A percentile compares a stretch with the other conserved stretches of the same genome.
Evolutionary conservation across 768 basidiomycete species (phyloP).

Genomic region (Melanogaster broomeanus): DNA sequence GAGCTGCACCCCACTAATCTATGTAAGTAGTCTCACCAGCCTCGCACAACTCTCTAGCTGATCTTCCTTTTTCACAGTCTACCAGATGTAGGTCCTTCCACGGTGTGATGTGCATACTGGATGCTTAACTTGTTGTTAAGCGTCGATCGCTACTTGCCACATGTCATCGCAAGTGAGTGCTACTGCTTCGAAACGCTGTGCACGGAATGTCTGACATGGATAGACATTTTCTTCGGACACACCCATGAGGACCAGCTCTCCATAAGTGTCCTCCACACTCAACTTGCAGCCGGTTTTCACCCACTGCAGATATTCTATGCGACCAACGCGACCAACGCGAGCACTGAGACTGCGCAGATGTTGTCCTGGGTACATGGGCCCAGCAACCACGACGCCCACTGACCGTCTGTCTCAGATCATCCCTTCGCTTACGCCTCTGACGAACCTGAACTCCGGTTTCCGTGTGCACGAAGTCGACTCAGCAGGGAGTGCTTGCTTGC

Average conservation of each 20-base stretch:
- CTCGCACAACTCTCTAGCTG: not conserved
- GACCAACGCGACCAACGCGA: constrained; percentile 65
- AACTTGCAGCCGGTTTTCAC: not conserved
- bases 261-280: constrained; percentile 32
- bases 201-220: not conserved
- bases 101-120: too few relatives aligned
- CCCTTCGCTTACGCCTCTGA: constrained; percentile 67
- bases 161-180: constrained; percentile 45
- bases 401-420: constrained; percentile 22
- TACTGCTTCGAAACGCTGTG: not conserved
- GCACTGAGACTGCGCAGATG: constrained; percentile 52
- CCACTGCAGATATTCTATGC: constrained; percentile 60
- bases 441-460: constrained; percentile 75
- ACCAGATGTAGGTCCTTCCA: constrained; percentile 40
- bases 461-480: constrained; percentile 43
- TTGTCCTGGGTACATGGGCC: constrained; percentile 43
- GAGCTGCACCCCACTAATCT: constrained; percentile 45
- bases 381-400: too few relatives aligned
- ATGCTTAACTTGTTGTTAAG: constrained; percentile 17
- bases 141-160: constrained; percentile 48
- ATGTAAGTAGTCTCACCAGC: constrained; percentile 32
- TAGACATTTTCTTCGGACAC: constrained; percentile 73
- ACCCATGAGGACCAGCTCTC: constrained; percentile 71
- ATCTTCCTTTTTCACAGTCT: constrained; percentile 34
- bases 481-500: constrained; percentile 21